Base-by-base conservation (phyloP, 805 yeast genomes). In the Candida ortonii region DNA sequence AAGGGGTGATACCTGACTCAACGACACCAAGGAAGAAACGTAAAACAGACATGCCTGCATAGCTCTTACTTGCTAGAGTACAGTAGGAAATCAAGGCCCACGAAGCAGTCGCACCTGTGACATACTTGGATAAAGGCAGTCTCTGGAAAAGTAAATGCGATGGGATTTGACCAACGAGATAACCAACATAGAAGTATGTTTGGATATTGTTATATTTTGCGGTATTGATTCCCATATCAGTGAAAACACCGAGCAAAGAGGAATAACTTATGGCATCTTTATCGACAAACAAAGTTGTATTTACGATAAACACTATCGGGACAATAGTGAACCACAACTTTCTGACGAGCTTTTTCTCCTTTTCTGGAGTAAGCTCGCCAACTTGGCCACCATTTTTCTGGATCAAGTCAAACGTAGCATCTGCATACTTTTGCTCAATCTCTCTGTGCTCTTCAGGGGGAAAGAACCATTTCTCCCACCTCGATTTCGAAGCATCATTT, bases 181-280 rank as follows among this genome's bases (percentile, higher is more conserved):
- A 74, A 1, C 73, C 75, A 28, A 67, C 56, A 45, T 71, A 71
- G 39, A 71, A 71, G 3, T 65, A 41, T 0, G 78, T 68, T 38
- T 70, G 69, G 10, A 68, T 58, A 41, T 70, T 65, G 46, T 68
- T 67, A 49, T 70, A 73, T 27, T 61, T 60, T 34, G 57, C 44
- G 39, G 65, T 67, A 14, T 58, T 55, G 15, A 75, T 49, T 3
- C 65, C 61, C 9, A 71, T 68, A 38, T 68, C 76, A 11, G 61
- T 64, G 48, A 59, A 70, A 16, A 74, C 54, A 0, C 70, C 76
- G 33, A 73, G 59, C 30, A 73, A 61, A 1, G 76, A 60, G 11
- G 71, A 64, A 45, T 70, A 75, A 0, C 73, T 64, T 27, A 73
- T 44, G 3, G 76, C 67, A 3, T 73, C 73, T 44, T 75, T 75